Evolutionary conservation across 768 basidiomycete genomes (phyloP), one percentile per base, ranked within the genome.

Genomic region (Mycena latifolia): DNA sequence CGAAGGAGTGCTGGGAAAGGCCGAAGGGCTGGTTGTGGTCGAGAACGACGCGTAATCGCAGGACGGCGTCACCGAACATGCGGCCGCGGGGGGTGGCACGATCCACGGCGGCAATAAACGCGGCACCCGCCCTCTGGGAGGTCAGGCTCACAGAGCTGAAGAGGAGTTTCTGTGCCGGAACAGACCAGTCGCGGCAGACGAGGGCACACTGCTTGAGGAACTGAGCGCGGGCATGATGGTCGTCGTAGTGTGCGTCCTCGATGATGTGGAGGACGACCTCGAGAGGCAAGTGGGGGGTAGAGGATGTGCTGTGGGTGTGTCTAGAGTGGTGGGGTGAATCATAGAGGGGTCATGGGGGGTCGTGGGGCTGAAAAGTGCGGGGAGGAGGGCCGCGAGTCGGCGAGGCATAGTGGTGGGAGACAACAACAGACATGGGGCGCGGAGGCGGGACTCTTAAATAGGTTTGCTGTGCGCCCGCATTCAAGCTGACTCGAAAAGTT

Each of bases 1-100:
- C 88, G 73, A 92, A 89, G 22, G 87, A 85, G 28, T 77, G 78
- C 61, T 86, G 85, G 54, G 82, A 79, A 48, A 92, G 82, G 33
- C 84, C 80, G 50, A 77, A 80, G 17, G 89, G 91, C 65, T 93
- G 89, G 71, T 89, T 91, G 72, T 86, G 81, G 79, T 93, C 92
- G 57, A 93, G 72, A 39, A 87, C 81, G 35, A 86, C 85, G 27
- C 81, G 81, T 74, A 93, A 78, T 17, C 81, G 81, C 33, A 80
- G 75, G 52, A 92, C 88, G 2, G 87, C 77, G 71, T 85, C 83
- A 27, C 82, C 83, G 48, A 90, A 83, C 53, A 82, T 74, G 52
- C 81, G 77, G 25, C 88, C 88, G 46, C 84, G 86, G 12, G 74
- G 72, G 1, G 84, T 83, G 35, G 80, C 73, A 43, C 78, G 80